Evolutionary conservation across 2,329 filamentous ascomycete species (phyloP), one percentile per base, ranked within the genome.

Genomic region (Ophiostoma piceae): DNA sequence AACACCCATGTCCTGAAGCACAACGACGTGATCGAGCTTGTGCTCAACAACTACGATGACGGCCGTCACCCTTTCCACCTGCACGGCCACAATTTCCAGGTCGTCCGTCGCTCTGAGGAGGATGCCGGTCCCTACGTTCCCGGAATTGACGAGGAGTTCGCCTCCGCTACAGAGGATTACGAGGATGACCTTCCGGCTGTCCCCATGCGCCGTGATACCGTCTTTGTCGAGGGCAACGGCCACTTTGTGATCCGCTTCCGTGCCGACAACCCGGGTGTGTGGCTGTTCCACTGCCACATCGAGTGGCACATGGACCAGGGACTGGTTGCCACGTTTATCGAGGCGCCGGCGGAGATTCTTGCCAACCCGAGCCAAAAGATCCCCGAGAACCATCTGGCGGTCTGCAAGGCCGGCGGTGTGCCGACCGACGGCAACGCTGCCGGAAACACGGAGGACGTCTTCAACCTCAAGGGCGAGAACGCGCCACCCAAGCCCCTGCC

Each of bases 1-100:
- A 84, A 91, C 73, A 79, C 88, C 0, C 86, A 92, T 74, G 83
- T 96, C 2, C 83, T 96, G 16, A 82, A 88, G 39, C 85, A 88
- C 72, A 85, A 84, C 68, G 82, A 88, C 69, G 82, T 92, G n/a
- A 85, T 94, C 29, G 88, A 94, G 76, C 84, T 94, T 66, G 79
- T 92, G 14, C 81, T 94, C 19, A 73, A 73, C 71, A 74, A 74
- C 47, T 66, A 69, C 41, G 73, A 74, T 67, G 72, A 72, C 43
- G 72, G 72, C 41, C 62, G 60, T 26, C 73, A 74, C 43, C 73
- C 73, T 8, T 74, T 74, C 62, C 73, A 74, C 60, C 60, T 74
- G 65, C 73, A 74, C 70, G 72, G 73, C 60, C 71, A 74, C 71
- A 72, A 72, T 66, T 74, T 74, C 69, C 72, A 74, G 65, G 73